Percentiles rank a stretch among this genome's conserved stretches.
Evolutionary conservation across 805 yeast species (phyloP).

Genomic region (Zygosaccharomyces gambellarensis): DNA sequence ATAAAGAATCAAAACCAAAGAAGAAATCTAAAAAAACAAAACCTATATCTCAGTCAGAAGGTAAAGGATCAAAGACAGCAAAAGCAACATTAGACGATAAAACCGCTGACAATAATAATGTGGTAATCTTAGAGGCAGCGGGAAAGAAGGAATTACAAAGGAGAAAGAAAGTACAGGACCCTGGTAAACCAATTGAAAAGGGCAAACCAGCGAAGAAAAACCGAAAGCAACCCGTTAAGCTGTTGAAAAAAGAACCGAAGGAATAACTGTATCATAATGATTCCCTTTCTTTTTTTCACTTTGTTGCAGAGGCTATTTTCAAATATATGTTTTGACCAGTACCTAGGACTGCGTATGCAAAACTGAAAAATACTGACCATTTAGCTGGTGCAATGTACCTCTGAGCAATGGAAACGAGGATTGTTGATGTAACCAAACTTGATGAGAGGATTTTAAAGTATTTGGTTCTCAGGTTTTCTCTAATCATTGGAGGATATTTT

Average conservation of each 20-base stretch:
- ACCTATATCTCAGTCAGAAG: neutral
- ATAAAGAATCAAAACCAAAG: slow-evolving; percentile 3
- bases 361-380: slow-evolving; percentile 26
- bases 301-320: slow-evolving; percentile 9
- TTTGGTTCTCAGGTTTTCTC: slow-evolving; percentile 11
- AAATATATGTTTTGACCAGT: slow-evolving; percentile 24
- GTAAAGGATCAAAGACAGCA: neutral
- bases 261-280: neutral
- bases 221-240: neutral
- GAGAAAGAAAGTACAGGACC: slow-evolving; percentile 20
- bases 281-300: neutral
- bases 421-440: slow-evolving; percentile 19
- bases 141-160: slow-evolving; percentile 30
- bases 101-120: slow-evolving; percentile 18
- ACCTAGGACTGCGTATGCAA: slow-evolving; percentile 21
- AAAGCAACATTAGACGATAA: neutral
- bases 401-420: slow-evolving; percentile 23
- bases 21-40: slow-evolving; percentile 2
- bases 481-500: slow-evolving; percentile 5
- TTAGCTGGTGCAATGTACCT: slow-evolving; percentile 19
- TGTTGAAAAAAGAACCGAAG: slow-evolving; percentile 7
- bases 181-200: slow-evolving; percentile 8
- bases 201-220: slow-evolving; percentile 10
- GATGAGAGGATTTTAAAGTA: slow-evolving; percentile 18
- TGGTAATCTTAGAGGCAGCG: slow-evolving; percentile 32